phyloP scores from a whole-genome alignment of 768 basidiomycete genomes.

The Strobilomyces confusus region DNA sequence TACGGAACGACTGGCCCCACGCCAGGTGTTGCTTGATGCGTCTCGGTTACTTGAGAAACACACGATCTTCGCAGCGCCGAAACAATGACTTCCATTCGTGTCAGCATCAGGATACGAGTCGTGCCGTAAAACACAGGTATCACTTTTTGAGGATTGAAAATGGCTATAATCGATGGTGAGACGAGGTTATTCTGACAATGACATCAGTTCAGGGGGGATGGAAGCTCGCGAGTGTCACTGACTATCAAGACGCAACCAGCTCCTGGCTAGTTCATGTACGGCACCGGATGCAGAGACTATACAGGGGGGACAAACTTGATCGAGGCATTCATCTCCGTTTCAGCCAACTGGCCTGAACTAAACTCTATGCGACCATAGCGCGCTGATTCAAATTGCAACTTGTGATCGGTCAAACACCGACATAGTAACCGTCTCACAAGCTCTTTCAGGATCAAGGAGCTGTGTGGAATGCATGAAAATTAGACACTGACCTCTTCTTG shows the following conservation, averaged over 20 bases:
- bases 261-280: neutral
- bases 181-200: neutral
- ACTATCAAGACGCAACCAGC: neutral
- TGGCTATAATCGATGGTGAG: neutral
- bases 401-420: constrained; percentile 2
- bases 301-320: neutral
- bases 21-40: neutral
- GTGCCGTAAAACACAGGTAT: constrained; percentile 4
- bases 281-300: neutral
- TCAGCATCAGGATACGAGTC: constrained; percentile 6
- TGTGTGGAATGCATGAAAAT: neutral
- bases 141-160: neutral
- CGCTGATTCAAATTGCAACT: neutral
- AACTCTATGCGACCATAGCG: neutral
- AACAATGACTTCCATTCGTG: constrained; percentile 6
- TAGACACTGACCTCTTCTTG: neutral
- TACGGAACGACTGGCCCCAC: neutral
- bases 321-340: constrained; percentile 1
- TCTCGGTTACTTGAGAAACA: neutral
- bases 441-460: neutral
- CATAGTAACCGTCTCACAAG: neutral
- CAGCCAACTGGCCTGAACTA: neutral
- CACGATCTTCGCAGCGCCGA: neutral
- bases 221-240: neutral
- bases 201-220: neutral